Base-by-base conservation (phyloP, 2,329 filamentous ascomycete genomes). In the Nectriaceae sp. region DNA sequence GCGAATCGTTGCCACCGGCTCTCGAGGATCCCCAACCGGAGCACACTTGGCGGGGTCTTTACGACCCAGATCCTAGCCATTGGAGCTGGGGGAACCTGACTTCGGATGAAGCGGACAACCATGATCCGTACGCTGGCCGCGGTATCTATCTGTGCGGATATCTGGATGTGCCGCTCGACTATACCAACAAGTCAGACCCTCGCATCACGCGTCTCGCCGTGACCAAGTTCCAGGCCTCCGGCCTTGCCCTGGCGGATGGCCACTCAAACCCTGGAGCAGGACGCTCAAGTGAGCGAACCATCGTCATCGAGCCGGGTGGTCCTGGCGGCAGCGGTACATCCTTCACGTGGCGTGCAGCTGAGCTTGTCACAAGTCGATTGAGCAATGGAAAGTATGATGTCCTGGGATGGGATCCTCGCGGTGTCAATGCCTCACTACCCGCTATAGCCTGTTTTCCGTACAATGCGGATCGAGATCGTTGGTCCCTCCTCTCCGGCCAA, bases 371-470 rank as follows among this genome's bases (percentile, higher is more conserved):
- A 3, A 56, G 69, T 46, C 70, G 73, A 3, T 59, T 79, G 11
- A 75, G 74, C 47, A 69, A 69, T 24, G 66, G 70, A 19, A 58
- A 64, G 19, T 75, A 71, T 19, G 76, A 79, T 49, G 71, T 79
- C 5, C 59, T 81, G 13, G 75, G 76, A n/a, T 80, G 75, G 71
- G 78, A 81, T 43, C 77, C 77, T n/a, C 71, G 78, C 3, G 77
- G 77, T 2, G 75, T 80, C 44, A 79, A 79, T 54, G 59, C 65
- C 1, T 74, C 76, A 2, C 69, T 69, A 5, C 78, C 78, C 0
- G 59, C 70, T 4, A 57, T 75, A 2, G 61, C 73, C 2, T 80
- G 77, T 62, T 79, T 72, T 42, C 72, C 75, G 4, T 64, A 71
- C 44, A 65, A 76, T 37, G 72, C 70, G 8, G 66, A 74, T 54